Percentiles rank a stretch among this genome's conserved stretches.
phyloP scores from a whole-genome alignment of 208 protist species.

The Strigomonas culicis region DNA sequence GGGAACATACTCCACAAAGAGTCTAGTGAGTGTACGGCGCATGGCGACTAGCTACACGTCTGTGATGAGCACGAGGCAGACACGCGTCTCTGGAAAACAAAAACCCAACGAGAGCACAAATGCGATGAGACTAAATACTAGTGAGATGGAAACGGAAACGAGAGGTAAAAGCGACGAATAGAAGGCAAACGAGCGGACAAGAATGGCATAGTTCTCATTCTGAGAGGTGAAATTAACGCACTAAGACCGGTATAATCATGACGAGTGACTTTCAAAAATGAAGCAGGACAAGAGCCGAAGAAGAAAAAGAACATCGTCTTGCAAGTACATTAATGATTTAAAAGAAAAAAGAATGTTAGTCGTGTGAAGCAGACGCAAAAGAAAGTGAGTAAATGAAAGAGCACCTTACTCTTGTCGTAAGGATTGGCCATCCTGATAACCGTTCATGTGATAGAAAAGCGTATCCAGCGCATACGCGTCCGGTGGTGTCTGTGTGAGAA shows the following conservation, averaged over 20 bases:
- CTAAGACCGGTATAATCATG: too few relatives aligned
- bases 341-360: slow-evolving; percentile 14
- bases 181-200: not conserved
- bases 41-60: slow-evolving; percentile 12
- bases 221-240: too few relatives aligned
- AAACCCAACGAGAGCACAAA: not conserved
- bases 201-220: not conserved
- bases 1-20: slow-evolving; percentile 66
- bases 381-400: not conserved
- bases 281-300: slow-evolving; percentile 5
- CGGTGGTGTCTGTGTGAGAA: too few relatives aligned
- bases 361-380: too few relatives aligned
- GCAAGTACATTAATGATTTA: not conserved
- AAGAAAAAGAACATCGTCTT: slow-evolving; percentile 4
- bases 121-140: not conserved
- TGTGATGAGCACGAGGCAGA: not conserved
- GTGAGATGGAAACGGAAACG: not conserved
- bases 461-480: too few relatives aligned
- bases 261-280: too few relatives aligned
- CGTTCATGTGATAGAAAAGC: too few relatives aligned
- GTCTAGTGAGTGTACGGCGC: slow-evolving; percentile 27
- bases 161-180: slow-evolving; percentile 2
- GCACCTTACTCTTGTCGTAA: too few relatives aligned
- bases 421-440: too few relatives aligned
- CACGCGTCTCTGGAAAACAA: not conserved